phyloP scores from a whole-genome alignment of 2,329 filamentous ascomycete genomes.

The Alternaria sp. region DNA sequence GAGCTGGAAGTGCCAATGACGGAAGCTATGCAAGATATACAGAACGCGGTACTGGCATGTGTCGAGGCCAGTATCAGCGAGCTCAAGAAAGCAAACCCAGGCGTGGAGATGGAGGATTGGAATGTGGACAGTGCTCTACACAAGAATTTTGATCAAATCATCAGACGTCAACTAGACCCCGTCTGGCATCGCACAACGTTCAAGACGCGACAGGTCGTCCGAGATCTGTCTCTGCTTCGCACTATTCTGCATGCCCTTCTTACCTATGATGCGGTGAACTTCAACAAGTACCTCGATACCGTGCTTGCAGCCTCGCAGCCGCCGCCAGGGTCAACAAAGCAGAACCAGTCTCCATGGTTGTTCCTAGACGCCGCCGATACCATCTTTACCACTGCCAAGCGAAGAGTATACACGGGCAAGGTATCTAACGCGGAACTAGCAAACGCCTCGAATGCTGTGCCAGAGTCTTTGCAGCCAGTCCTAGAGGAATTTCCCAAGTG shows the following conservation, averaged over 20 bases:
- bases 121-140: constrained; percentile 91
- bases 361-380: constrained; percentile 94
- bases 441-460: constrained; percentile 55
- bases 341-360: constrained; percentile 93
- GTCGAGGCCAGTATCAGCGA: constrained; percentile 94
- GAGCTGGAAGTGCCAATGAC: constrained; percentile 97
- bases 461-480: constrained; percentile 74
- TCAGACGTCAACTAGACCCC: constrained; percentile 88
- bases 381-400: constrained; percentile 89
- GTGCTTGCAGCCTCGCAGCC: constrained; percentile 91
- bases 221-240: constrained; percentile 82
- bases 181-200: constrained; percentile 97
- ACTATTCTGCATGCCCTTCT: constrained; percentile 82
- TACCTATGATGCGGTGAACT: constrained; percentile 86
- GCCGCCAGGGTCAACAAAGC: constrained; percentile 82
- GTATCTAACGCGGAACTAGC: constrained; percentile 64
- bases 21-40: constrained; percentile 88
- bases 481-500: constrained; percentile 97
- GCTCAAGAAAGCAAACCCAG: constrained; percentile 87
- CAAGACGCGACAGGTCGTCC: constrained; percentile 93
- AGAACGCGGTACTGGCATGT: constrained; percentile 93
- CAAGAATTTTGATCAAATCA: constrained; percentile 87
- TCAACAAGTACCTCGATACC: constrained; percentile 91
- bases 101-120: constrained; percentile 96
- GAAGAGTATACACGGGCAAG: constrained; percentile 81